These are phyloP conservation scores for Pythium monospermum DNA, from an alignment of 352 stramenopile species.

Conservation along the genomic window DNA sequence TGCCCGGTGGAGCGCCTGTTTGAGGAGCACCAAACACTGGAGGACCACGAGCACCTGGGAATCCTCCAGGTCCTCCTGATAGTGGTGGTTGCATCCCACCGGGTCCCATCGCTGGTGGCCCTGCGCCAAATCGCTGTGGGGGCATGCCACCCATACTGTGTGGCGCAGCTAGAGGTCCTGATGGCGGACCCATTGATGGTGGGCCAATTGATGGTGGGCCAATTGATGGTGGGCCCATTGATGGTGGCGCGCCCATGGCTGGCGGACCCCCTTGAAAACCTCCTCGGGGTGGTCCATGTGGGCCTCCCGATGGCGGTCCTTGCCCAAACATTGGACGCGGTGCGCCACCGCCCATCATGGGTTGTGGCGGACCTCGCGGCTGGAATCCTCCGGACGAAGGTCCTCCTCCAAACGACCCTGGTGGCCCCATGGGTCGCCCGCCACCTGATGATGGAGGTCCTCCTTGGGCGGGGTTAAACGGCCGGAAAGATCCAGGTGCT, in stretches of 20 bases:
- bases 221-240: too few species aligned
- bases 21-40: constrained; percentile 13
- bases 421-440: neutral
- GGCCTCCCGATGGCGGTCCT: constrained; percentile 12
- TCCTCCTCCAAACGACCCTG: neutral
- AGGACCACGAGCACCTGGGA: constrained; percentile 14
- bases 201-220: too few species aligned
- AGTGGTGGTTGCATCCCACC: constrained; percentile 10
- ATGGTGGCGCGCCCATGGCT: too few species aligned
- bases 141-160: constrained; percentile 11
- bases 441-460: constrained; percentile 1
- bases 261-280: constrained; percentile 4
- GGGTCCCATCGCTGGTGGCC: constrained; percentile 6
- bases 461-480: constrained; percentile 47
- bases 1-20: constrained; percentile 11
- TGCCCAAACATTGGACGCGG: constrained; percentile 18
- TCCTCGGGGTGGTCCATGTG: neutral
- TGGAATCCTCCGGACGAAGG: constrained; percentile 11
- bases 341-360: constrained; percentile 3
- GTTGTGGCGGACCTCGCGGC: constrained; percentile 11
- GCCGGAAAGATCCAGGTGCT: constrained; percentile 42
- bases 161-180: constrained; percentile 7
- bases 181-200: constrained; percentile 3
- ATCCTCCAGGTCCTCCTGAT: constrained; percentile 16
- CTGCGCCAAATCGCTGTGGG: constrained; percentile 16